Evolutionary conservation across 2,329 filamentous ascomycete species (phyloP), one percentile per base, ranked within the genome.

Genomic region (Colletotrichum lupini): DNA sequence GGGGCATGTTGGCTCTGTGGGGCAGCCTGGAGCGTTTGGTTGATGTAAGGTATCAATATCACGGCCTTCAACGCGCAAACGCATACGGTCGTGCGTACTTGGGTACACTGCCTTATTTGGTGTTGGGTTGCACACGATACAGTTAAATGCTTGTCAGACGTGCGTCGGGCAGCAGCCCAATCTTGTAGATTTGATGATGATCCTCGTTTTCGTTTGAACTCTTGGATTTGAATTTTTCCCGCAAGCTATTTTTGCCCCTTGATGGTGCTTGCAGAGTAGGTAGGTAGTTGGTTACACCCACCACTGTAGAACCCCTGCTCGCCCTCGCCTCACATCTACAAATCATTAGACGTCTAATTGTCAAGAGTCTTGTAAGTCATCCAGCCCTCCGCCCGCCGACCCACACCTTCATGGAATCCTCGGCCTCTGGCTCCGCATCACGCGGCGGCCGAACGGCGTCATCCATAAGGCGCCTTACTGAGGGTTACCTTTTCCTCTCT

Each of bases 111-210:
- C 19, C 42, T 49, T 49, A 49, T 19, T 49, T 22, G 42, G 16
- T n/a, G 19, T 9, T 9, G 16, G 19, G 42, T 22, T 22, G 42
- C 19, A 49, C 8, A n/a, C 37, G 35, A 12, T 49, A 24, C 46
- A 49, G 53, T 19, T 12, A 12, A 19, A 26, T 37, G 71, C 56
- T 42, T 73, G 67, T 66, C 61, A 66, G 56, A 71, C 35, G 57
- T 66, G 56, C 71, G 35, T 73, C 71, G 67, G 71, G 71, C 61
- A 71, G 60, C 71, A 71, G 56, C 55, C 22, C 46, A n/a, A 52
- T 61, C 67, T 65, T 37, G 30, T 46, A 62, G 56, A 35, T n/a
- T n/a, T 49, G 19, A 22, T 22, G 42, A 49, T 57, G 67, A 73
- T 71, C 56, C 56, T 71, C 58, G 37, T 7, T 42, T 42, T 69